Percentiles rank a stretch among this genome's conserved stretches.
Evolutionary conservation across 179 eudicot genomes (phyloP).

Genomic region (Actinidia arguta): DNA sequence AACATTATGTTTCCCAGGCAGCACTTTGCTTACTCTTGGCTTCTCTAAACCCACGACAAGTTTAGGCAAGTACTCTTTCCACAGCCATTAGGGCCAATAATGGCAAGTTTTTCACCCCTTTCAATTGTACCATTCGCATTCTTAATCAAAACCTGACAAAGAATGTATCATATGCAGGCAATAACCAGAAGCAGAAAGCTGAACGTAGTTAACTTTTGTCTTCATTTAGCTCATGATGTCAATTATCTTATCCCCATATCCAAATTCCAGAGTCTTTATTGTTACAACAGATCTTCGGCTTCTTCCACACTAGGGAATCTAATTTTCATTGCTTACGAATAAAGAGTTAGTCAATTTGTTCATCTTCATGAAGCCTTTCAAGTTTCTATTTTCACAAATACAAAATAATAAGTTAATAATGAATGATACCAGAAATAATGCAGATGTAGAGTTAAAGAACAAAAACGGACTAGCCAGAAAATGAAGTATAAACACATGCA

Average conservation of each 20-base stretch:
- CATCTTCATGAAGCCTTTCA: slow-evolving; percentile 93
- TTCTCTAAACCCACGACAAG: slow-evolving; percentile 84
- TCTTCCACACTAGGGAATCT: slow-evolving; percentile 94
- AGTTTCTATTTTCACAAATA: slow-evolving; percentile 65
- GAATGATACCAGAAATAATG: background rate
- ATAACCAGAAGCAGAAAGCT: slow-evolving; percentile 17
- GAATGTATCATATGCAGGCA: slow-evolving; percentile 11
- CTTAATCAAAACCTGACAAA: slow-evolving; percentile 69
- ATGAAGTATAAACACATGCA: no score
- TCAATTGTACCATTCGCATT: slow-evolving; percentile 77
- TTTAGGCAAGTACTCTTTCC: slow-evolving; percentile 95
- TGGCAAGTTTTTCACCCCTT: slow-evolving; percentile 95
- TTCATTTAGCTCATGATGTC: slow-evolving; percentile 11
- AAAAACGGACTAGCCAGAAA: no score
- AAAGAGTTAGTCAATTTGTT: slow-evolving; percentile 93
- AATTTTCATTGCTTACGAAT: slow-evolving; percentile 93
- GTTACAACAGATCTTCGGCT: slow-evolving; percentile 83
- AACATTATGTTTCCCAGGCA: slow-evolving; percentile 92
- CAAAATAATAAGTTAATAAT: background rate
- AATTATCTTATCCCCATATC: slow-evolving; percentile 71
- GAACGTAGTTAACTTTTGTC: background rate
- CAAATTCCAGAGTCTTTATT: slow-evolving; percentile 75
- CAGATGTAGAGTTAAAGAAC: no score
- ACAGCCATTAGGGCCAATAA: slow-evolving; percentile 96
- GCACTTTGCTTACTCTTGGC: slow-evolving; percentile 73